phyloP scores from a whole-genome alignment of 257 asterid species.

The Echites panduratus region DNA sequence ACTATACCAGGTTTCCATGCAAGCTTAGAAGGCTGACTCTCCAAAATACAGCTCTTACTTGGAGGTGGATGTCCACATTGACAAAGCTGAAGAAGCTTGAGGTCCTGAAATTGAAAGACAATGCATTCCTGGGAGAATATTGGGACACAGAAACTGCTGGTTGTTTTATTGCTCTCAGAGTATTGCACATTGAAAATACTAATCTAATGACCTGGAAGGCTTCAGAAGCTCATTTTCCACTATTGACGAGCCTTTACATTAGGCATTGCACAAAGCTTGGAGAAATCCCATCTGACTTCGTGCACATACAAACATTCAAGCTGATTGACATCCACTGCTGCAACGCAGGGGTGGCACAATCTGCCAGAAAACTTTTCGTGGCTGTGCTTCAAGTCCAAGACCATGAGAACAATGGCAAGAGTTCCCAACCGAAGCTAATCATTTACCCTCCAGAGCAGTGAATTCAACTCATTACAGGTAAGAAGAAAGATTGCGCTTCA shows the following conservation, averaged over 20 bases:
- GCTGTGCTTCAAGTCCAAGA: neutral
- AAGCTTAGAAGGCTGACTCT: constrained; percentile 19
- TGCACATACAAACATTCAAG: constrained; percentile 26
- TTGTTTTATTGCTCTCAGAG: too few relatives aligned
- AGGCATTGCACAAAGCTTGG: constrained; percentile 26
- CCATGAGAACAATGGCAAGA: neutral
- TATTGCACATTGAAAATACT: constrained; percentile 28
- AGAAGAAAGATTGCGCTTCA: neutral
- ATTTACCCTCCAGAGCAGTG: constrained; percentile 23
- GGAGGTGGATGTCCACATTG: constrained; percentile 18
- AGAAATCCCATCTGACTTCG: constrained; percentile 30
- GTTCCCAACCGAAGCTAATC: constrained; percentile 20
- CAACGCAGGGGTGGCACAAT: constrained; percentile 10
- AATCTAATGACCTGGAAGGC: constrained; percentile 32
- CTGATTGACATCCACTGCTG: constrained; percentile 21
- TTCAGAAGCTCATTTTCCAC: constrained; percentile 26
- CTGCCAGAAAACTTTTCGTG: constrained; percentile 19
- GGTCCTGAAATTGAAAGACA: too few relatives aligned
- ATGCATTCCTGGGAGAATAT: constrained; percentile 12
- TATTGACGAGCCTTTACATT: constrained; percentile 22
- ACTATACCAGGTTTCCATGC: constrained; percentile 14
- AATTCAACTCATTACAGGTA: neutral
- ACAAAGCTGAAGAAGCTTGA: too few relatives aligned
- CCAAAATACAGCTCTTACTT: constrained; percentile 16
- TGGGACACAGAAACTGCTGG: constrained; percentile 23